Conservation (phyloP, 1,284 basidiomycete species). For the Pterulicium gracile region DNA sequence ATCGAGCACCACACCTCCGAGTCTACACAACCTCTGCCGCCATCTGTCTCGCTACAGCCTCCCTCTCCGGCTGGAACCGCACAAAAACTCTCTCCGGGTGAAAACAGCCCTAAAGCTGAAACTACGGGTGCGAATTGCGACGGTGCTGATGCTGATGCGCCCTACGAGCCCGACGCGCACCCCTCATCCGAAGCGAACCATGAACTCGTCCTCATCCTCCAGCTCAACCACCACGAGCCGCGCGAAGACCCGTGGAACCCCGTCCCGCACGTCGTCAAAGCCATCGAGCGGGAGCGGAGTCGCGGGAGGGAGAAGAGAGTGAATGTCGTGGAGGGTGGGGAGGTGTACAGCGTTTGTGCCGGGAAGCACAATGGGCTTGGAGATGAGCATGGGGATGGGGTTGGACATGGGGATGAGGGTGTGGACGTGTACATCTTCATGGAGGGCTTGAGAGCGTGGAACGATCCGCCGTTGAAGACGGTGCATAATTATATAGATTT, state of each 20-base stretch:
- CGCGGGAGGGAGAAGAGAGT: background rate
- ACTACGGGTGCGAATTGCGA: no score
- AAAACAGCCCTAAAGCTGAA: no score
- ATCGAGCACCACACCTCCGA: background rate
- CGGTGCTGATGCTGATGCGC: background rate
- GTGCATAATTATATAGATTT: conserved; percentile 39
- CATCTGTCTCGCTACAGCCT: no score
- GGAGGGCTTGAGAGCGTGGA: conserved; percentile 30
- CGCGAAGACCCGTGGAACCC: conserved; percentile 44
- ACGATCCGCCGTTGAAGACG: conserved; percentile 29
- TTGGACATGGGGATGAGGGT: conserved; percentile 8
- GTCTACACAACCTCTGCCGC: no score
- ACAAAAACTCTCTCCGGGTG: no score
- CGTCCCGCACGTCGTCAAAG: conserved; percentile 30
- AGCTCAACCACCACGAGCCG: conserved; percentile 29
- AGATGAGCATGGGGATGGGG: background rate
- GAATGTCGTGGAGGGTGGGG: background rate
- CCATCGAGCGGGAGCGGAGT: conserved; percentile 22
- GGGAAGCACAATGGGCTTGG: background rate
- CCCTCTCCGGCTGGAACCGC: no score
- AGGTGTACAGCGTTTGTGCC: background rate
- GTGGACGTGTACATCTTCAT: conserved; percentile 29
- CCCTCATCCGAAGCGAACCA: conserved; percentile 1
- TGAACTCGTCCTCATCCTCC: conserved; percentile 29
- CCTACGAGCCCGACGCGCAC: background rate